Evolutionary conservation across 352 stramenopile genomes (phyloP), one percentile per base, ranked within the genome.

Genomic region (Saprolegnia parasitica): DNA sequence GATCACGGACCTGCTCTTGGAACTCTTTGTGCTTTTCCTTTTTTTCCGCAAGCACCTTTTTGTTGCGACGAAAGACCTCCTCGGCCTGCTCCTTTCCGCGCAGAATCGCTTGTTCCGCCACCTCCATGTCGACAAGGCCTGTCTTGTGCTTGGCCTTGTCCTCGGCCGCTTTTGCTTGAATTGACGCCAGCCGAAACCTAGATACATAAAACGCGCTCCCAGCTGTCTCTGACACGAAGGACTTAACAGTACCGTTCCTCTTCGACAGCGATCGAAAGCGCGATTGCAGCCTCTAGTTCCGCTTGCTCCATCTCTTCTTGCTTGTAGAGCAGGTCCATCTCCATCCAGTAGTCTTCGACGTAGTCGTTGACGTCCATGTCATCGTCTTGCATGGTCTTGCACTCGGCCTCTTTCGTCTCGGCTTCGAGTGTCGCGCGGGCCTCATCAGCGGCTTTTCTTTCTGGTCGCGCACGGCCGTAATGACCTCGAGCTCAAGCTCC

Each of bases 401-500:
- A 37, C 23, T 76, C 76, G 11, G 67, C 73, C 47, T 78, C 71
- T 26, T 80, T 74, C 0, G 61, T 32, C 20, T 68, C 70, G 5
- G 54, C 52, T 46, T 72, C 46, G 13, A 72, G 52, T 20, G 62
- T 39, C 37, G 62, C 45, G n/a, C 39, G 45, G 1, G 49, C 42
- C 9, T 18, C 20, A 13, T 76, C 24, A 18, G 67, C 35, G 5
- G 15, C 57, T 32, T 6, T 35, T 32, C 20, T 10, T 60, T 23
- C 47, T 88, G 77, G 18, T 93, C 81, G 6, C 86, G 80, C 23
- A 96, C 74, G 54, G 85, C 84, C 42, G 86, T 87, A 65, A 97
- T 89, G 4, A 86, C 87, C 66, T 97, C 90, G 21, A 96, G 77
- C 76, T 97, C 88, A 42, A 97, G 82, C 72, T 97, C 90, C 21